Percentiles rank a stretch among this genome's conserved stretches.
These are phyloP conservation scores for Catharanthus roseus DNA, from an alignment of 257 asterid species.

Conservation along the genomic window DNA sequence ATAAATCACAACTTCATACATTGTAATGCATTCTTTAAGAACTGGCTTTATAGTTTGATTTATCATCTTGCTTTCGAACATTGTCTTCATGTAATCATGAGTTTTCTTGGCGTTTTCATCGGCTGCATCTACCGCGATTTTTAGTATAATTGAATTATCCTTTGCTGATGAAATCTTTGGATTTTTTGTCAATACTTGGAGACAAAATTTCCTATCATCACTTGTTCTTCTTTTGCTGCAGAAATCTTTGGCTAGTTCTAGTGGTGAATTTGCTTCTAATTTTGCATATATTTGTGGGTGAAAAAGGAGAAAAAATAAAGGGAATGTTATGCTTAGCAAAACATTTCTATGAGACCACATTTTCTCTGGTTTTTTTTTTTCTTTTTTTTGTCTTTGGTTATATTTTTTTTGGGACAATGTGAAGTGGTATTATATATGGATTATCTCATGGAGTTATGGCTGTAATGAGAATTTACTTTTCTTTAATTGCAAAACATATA, in stretches of 20 bases:
- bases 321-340: neutral
- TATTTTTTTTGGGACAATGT: neutral
- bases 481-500: too few species aligned
- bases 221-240: constrained; percentile 10
- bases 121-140: constrained; percentile 8
- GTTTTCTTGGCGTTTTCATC: constrained; percentile 8
- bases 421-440: neutral
- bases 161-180: constrained; percentile 2
- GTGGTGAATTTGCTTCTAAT: neutral
- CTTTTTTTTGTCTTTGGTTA: too few species aligned
- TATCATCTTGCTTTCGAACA: neutral
- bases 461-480: neutral
- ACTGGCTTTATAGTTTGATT: neutral
- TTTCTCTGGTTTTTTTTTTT: neutral
- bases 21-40: constrained; percentile 9
- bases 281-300: neutral
- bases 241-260: neutral
- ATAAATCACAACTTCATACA: neutral
- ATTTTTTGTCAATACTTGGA: constrained; percentile 7
- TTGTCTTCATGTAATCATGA: neutral
- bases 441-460: too few species aligned
- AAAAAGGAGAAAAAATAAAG: neutral
- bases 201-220: constrained; percentile 10
- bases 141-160: neutral
- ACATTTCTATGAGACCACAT: neutral